A percentile compares a stretch with the other conserved stretches of the same genome.
These are phyloP conservation scores for Microbotryomycetes sp. DNA, from an alignment of 1,284 basidiomycete genomes.

Conservation along the genomic window DNA sequence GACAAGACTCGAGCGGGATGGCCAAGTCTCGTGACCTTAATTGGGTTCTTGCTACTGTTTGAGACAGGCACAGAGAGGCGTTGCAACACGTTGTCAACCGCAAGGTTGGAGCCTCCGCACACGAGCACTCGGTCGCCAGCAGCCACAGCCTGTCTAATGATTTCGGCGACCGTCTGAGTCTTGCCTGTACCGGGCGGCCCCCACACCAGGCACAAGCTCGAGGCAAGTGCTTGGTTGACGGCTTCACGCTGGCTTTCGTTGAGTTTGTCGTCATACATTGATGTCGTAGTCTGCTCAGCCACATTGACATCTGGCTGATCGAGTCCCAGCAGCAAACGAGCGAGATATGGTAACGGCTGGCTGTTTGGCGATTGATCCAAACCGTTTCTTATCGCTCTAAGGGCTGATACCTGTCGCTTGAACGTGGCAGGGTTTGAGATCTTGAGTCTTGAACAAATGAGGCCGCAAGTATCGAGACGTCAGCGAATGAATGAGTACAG, in stretches of 20 bases:
- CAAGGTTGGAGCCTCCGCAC: slow-evolving; percentile 84
- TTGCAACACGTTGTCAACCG: slow-evolving; percentile 54
- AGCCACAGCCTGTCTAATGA: slow-evolving; percentile 73
- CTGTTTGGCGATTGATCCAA: too few relatives aligned
- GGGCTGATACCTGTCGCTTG: background rate
- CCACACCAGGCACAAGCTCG: slow-evolving; percentile 61
- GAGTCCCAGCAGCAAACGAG: too few relatives aligned
- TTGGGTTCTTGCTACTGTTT: slow-evolving; percentile 9
- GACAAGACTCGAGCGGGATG: slow-evolving; percentile 89
- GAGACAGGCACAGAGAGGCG: slow-evolving; percentile 19
- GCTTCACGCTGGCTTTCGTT: background rate
- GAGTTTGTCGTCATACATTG: background rate
- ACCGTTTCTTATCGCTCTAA: too few relatives aligned
- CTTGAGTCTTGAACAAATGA: too few relatives aligned
- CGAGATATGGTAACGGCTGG: too few relatives aligned
- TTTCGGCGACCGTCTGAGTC: slow-evolving; percentile 83
- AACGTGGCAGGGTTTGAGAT: background rate
- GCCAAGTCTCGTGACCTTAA: slow-evolving; percentile 65
- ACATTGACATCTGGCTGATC: too few relatives aligned
- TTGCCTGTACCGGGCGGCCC: slow-evolving; percentile 89
- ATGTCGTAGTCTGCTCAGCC: too few relatives aligned
- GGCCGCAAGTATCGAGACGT: too few relatives aligned
- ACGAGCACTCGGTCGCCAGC: slow-evolving; percentile 58
- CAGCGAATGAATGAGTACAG: too few relatives aligned
- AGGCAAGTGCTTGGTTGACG: background rate